Base-by-base conservation (phyloP, 2,329 filamentous ascomycete species). In the Endothia cerciana region DNA sequence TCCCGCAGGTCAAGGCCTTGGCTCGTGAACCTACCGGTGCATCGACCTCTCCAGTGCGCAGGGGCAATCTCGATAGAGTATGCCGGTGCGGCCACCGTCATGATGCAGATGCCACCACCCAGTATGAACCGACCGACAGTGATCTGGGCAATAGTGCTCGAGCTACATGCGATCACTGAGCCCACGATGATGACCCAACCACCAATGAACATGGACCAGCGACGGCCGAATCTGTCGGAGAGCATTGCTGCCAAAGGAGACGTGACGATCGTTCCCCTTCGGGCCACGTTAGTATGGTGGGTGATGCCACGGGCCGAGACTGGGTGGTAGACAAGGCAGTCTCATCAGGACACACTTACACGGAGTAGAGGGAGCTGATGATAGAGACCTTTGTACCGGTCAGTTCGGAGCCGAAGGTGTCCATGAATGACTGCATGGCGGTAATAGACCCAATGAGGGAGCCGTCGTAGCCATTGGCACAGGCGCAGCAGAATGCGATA, bases 11-110 rank as follows among this genome's bases (percentile, higher is more conserved):
- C 17, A 7, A 22, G 53, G 30, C 15, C 49, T 33, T n/a, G 53
- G 30, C 53, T 25, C 13, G 55, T 57, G 8, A 30, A 60, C 70
- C 66, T 71, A 79, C 77, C 77, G 25, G 80, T 80, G 70, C 78
- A 80, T 56, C 81, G 81, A 25, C 82, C 82, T 66, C 82, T 78
- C 82, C 82, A 83, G 70, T 83, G 81, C 45, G 82, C 79, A 49
- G 81, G 80, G 1, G 81, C 71, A 33, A 83, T 80, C 67, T 83
- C 81, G 43, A 83, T 76, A 4, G 79, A 75, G 65, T 83, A 83
- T 11, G 82, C 80, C 0, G 82, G 82, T 1, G 81, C 82, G 11
- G 79, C 79, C 47, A 83, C 80, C 0, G 80, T 79, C 80, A 83
- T 82, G 71, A 82, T 72, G 63, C 80, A 73, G 63, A 83, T 82